phyloP scores from a whole-genome alignment of 352 stramenopile genomes.

The Globisporangium sylvaticum region DNA sequence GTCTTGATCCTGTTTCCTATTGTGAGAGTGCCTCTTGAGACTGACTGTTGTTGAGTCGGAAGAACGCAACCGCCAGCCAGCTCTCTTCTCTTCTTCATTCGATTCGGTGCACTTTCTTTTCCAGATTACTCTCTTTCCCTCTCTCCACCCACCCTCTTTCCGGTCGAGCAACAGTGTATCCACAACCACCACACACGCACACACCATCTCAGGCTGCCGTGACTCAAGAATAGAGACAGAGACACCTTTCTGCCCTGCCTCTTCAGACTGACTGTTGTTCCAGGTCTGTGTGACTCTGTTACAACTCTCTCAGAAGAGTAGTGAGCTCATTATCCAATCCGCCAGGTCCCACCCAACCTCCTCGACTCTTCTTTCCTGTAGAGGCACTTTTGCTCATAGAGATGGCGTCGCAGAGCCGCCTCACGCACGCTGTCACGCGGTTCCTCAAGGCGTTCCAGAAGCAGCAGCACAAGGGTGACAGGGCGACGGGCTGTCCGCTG shows the following conservation, averaged over 20 bases:
- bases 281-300: background rate
- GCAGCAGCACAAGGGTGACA: slow-evolving; percentile 18
- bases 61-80: background rate
- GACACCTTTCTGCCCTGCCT: background rate
- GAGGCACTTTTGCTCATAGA: background rate
- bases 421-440: slow-evolving; percentile 37
- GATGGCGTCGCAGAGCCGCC: slow-evolving; percentile 22
- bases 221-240: background rate
- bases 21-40: background rate
- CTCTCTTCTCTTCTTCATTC: background rate
- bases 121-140: background rate
- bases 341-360: background rate
- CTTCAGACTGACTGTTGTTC: background rate
- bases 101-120: background rate
- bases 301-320: background rate
- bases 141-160: background rate
- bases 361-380: background rate
- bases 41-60: background rate
- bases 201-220: background rate
- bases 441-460: slow-evolving; percentile 41
- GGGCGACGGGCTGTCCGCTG: slow-evolving; percentile 16
- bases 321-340: background rate
- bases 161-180: background rate
- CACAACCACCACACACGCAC: background rate
- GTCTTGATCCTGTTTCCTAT: background rate